phyloP scores from a whole-genome alignment of 306 rosid species.

The Dalbergia cochinchinensis region DNA sequence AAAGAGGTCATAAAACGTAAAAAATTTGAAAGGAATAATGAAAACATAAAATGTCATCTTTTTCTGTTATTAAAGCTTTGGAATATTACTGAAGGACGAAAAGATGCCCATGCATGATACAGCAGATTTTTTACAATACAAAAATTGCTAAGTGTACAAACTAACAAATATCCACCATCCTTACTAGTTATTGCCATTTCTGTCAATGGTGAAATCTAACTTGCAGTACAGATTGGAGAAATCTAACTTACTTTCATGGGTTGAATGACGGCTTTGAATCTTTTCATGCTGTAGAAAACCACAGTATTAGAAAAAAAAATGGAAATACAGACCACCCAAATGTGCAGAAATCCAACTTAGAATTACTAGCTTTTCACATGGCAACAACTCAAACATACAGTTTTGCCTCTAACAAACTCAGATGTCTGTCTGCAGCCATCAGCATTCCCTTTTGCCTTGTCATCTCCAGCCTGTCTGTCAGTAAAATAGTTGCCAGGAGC shows the following conservation, averaged over 20 bases:
- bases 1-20: slow-evolving; percentile 1
- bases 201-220: slow-evolving; percentile 23
- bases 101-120: not conserved
- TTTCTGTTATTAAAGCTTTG: slow-evolving; percentile 17
- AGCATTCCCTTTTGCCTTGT: slow-evolving; percentile 49
- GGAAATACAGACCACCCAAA: slow-evolving; percentile 34
- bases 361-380: slow-evolving; percentile 35
- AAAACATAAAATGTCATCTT: not conserved
- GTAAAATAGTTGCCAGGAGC: slow-evolving; percentile 51
- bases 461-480: slow-evolving; percentile 67
- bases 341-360: slow-evolving; percentile 26
- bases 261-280: slow-evolving; percentile 50
- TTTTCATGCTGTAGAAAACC: slow-evolving; percentile 63
- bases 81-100: slow-evolving; percentile 19
- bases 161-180: slow-evolving; percentile 29
- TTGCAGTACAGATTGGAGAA: slow-evolving; percentile 37
- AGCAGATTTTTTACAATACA: slow-evolving; percentile 13
- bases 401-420: slow-evolving; percentile 52
- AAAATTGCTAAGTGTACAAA: slow-evolving; percentile 28
- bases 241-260: slow-evolving; percentile 62
- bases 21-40: slow-evolving; percentile 28
- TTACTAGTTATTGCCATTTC: slow-evolving; percentile 29
- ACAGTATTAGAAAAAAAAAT: slow-evolving; percentile 31
- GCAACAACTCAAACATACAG: slow-evolving; percentile 52
- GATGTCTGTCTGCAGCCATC: slow-evolving; percentile 54